Percentiles rank a stretch among this genome's conserved stretches.
Conservation (phyloP, 2,329 filamentous ascomycete species). For the Colletotrichum scovillei region DNA sequence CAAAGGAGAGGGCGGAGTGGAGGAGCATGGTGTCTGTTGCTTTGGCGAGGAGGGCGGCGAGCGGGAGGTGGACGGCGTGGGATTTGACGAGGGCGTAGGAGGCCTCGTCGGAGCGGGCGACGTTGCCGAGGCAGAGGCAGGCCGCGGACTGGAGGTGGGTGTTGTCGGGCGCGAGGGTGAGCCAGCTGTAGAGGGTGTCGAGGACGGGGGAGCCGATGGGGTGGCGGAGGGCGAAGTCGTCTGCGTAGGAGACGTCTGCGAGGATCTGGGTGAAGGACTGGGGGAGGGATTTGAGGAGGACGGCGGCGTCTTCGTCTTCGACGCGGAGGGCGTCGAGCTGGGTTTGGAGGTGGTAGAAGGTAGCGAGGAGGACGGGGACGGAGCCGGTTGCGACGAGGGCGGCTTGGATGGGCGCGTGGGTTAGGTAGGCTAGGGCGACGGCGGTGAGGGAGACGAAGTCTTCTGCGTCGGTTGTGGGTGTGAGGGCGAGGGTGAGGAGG, state of each 20-base stretch:
- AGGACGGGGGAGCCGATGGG: conserved; percentile 56
- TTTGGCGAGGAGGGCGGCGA: conserved; percentile 53
- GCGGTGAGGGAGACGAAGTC: conserved; percentile 64
- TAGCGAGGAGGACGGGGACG: conserved; percentile 57
- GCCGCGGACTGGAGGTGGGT: conserved; percentile 64
- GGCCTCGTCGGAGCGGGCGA: conserved; percentile 67
- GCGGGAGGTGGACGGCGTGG: conserved; percentile 53
- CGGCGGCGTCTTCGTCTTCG: conserved; percentile 57
- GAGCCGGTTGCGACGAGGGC: conserved; percentile 54
- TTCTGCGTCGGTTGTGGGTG: conserved; percentile 59
- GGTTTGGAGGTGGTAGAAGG: conserved; percentile 60
- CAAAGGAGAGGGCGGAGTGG: conserved; percentile 68
- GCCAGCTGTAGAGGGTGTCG: conserved; percentile 59
- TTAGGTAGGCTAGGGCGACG: conserved; percentile 66
- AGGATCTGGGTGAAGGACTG: conserved; percentile 62
- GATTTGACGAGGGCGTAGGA: conserved; percentile 61
- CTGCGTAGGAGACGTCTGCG: conserved; percentile 64
- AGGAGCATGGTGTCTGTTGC: conserved; percentile 61
- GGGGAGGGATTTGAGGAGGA: conserved; percentile 60
- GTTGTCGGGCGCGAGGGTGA: conserved; percentile 47
- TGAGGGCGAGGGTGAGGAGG: conserved; percentile 62
- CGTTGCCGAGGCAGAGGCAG: conserved; percentile 71
- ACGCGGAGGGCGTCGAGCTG: conserved; percentile 51
- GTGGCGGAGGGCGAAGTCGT: conserved; percentile 56
- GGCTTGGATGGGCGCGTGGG: conserved; percentile 62